A percentile compares a stretch with the other conserved stretches of the same genome.
These are phyloP conservation scores for Cryphonectria carpinicola DNA, from an alignment of 2,329 filamentous ascomycete genomes.

Conservation along the genomic window DNA sequence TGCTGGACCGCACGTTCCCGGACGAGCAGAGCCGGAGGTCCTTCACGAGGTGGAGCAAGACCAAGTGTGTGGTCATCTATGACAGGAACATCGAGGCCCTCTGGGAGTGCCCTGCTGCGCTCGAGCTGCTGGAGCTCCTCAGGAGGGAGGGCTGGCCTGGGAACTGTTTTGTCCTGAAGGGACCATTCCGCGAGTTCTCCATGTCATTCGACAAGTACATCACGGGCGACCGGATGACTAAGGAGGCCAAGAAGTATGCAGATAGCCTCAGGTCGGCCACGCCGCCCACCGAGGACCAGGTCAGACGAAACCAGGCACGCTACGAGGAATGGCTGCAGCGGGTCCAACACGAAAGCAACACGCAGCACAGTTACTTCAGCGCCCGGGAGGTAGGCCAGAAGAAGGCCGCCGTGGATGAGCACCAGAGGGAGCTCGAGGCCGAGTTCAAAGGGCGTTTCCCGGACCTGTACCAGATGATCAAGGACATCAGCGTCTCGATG, in stretches of 20 bases:
- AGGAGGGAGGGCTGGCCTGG: slow-evolving; percentile 53
- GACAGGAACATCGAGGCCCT: slow-evolving; percentile 52
- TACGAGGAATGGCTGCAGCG: slow-evolving; percentile 51
- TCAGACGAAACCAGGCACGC: slow-evolving; percentile 39
- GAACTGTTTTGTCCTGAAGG: slow-evolving; percentile 58
- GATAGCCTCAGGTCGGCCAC: slow-evolving; percentile 43
- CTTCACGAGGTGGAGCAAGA: slow-evolving; percentile 52
- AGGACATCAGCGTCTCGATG: slow-evolving; percentile 38
- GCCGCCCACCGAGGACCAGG: slow-evolving; percentile 37
- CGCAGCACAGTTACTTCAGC: slow-evolving; percentile 43
- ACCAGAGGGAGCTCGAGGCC: slow-evolving; percentile 53
- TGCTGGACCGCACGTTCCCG: slow-evolving; percentile 54
- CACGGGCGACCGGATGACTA: slow-evolving; percentile 46
- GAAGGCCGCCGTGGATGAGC: slow-evolving; percentile 44
- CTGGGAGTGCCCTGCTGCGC: slow-evolving; percentile 56
- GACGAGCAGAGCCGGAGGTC: slow-evolving; percentile 52
- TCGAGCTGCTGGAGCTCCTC: slow-evolving; percentile 50
- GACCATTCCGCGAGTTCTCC: slow-evolving; percentile 60
- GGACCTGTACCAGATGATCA: slow-evolving; percentile 50
- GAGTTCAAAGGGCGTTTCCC: slow-evolving; percentile 53
- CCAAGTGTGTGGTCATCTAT: slow-evolving; percentile 57
- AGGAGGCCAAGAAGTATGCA: slow-evolving; percentile 45
- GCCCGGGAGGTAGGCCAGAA: slow-evolving; percentile 46
- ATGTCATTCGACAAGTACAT: slow-evolving; percentile 57
- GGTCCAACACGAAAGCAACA: slow-evolving; percentile 49